Evolutionary conservation across 1,284 basidiomycete species (phyloP), one percentile per base, ranked within the genome.

Genomic region (Boletus semigastroideus): DNA sequence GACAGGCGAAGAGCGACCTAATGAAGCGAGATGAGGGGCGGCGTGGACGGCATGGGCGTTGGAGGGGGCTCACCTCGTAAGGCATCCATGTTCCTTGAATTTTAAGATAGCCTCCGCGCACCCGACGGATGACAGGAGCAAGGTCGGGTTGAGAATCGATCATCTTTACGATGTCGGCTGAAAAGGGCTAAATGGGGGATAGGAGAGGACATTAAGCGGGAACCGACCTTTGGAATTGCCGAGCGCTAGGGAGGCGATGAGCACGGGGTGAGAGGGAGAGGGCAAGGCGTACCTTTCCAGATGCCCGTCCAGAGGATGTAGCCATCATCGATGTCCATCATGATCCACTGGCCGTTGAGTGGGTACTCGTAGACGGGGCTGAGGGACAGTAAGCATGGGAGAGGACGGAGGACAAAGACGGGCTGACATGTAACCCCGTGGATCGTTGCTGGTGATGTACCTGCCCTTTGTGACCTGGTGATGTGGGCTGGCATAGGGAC

Each of bases 1-100:
- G 90, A 85, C 38, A 92, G 72, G 53, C 82, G 79, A 49, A 90
- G 76, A 12, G 88, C 89, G 52, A 87, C 83, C 83, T 88, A 31
- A 46, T 5, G 46, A 59, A 57, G 59, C 50, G 52, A 60, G 51
- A 56, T 66, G 55, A 67, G 58, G n/a, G 40, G 47, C 6, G 19
- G 39, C 13, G 22, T 14, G 42, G 28, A 65, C 36, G 60, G 50
- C 36, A 55, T 14, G 51, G 13, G 12, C 14, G 20, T 28, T 31
- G 25, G 28, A n/a, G 25, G 49, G 39, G 14, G 64, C 77, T 54
- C 51, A 87, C 87, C 76, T 92, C 88, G 68, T 88, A 92, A 25
- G 89, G 90, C 86, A 92, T 90, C 89, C 90, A 92, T 38, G 89
- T 92, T 45, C 89, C 90, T 65, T 92, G 90, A 46, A 92, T 92